These are phyloP conservation scores for Sparassis latifolia DNA, from an alignment of 1,284 basidiomycete species.

Conservation along the genomic window DNA sequence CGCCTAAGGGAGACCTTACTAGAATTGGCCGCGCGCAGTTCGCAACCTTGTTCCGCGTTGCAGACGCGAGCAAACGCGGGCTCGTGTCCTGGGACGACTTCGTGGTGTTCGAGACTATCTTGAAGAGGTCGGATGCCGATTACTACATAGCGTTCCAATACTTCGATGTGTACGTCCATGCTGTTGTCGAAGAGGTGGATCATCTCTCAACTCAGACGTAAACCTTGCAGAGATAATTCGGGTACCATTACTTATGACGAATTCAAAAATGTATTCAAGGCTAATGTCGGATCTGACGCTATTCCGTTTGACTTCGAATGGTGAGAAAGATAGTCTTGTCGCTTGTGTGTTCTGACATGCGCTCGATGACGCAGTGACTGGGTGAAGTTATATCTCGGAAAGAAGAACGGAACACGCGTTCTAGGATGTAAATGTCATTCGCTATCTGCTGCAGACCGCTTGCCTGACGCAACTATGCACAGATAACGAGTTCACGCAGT, in stretches of 20 bases:
- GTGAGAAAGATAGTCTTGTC: constrained; percentile 31
- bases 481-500: constrained; percentile 93
- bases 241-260: constrained; percentile 89
- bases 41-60: constrained; percentile 84
- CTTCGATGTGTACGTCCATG: constrained; percentile 78
- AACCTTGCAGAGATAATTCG: constrained; percentile 62
- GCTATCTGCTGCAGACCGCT: constrained; percentile 2
- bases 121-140: constrained; percentile 89
- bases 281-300: constrained; percentile 72
- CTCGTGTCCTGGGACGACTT: constrained; percentile 93
- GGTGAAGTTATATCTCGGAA: constrained; percentile 91
- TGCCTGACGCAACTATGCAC: constrained; percentile 5
- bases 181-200: background rate
- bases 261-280: constrained; percentile 86
- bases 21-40: constrained; percentile 86
- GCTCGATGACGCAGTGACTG: constrained; percentile 56
- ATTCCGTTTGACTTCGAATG: constrained; percentile 95
- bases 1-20: constrained; percentile 74
- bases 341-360: background rate
- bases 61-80: constrained; percentile 73
- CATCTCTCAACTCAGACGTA: background rate
- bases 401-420: constrained; percentile 83
- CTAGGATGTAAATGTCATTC: constrained; percentile 69
- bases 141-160: constrained; percentile 96
- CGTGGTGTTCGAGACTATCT: constrained; percentile 83